phyloP scores from a whole-genome alignment of 129 eudicot genomes.

The Mikania micrantha region DNA sequence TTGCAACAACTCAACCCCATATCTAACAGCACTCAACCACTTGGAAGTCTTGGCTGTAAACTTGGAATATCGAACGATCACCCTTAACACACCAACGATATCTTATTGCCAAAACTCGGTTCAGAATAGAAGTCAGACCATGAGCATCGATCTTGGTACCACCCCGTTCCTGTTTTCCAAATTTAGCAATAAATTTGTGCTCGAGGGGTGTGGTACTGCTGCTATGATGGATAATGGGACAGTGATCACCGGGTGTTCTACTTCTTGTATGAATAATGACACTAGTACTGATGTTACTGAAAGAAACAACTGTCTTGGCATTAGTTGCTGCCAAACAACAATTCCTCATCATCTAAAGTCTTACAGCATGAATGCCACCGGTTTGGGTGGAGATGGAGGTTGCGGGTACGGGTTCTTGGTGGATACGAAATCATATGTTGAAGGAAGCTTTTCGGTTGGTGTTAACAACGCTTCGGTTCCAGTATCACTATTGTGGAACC shows the following conservation, averaged over 20 bases:
- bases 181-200: background rate
- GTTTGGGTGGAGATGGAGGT: background rate
- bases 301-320: background rate
- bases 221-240: background rate
- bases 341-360: background rate
- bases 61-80: background rate
- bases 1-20: conserved; percentile 3
- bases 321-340: background rate
- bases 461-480: background rate
- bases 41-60: background rate
- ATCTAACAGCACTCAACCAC: background rate
- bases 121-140: background rate
- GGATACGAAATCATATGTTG: background rate
- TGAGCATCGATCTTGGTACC: background rate
- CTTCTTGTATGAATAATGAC: background rate
- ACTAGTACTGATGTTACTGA: background rate
- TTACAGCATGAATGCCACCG: background rate
- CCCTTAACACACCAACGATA: background rate
- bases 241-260: background rate
- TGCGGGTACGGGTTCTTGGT: background rate
- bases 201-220: conserved; percentile 5
- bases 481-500: background rate
- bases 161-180: background rate
- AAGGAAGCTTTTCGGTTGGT: background rate
- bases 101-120: no score